Conservation (phyloP, 805 yeast genomes). For the Metschnikowia hibisci region DNA sequence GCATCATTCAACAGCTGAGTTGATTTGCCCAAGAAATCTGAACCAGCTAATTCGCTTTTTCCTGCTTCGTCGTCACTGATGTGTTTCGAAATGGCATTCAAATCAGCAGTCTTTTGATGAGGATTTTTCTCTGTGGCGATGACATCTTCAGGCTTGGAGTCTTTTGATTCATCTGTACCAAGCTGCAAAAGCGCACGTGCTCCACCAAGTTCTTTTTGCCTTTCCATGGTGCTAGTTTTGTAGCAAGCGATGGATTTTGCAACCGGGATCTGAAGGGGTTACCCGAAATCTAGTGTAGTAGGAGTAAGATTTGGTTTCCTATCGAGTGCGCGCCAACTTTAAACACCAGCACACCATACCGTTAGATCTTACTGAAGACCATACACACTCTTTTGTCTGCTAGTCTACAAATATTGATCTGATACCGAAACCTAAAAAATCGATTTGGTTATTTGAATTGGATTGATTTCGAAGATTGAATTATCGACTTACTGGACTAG, state of each 20-base stretch:
- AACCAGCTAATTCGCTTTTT: neutral
- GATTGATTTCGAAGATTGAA: too few relatives aligned
- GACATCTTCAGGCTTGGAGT: neutral
- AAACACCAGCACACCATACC: neutral
- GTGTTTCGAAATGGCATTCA: neutral
- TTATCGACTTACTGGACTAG: too few relatives aligned
- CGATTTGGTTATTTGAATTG: too few relatives aligned
- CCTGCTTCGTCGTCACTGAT: neutral
- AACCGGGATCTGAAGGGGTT: slow-evolving; percentile 19
- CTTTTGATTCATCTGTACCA: slow-evolving; percentile 26
- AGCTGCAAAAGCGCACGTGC: slow-evolving; percentile 43
- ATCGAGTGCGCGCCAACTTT: slow-evolving; percentile 1
- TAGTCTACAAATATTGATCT: neutral
- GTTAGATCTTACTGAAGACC: neutral
- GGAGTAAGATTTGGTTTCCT: slow-evolving; percentile 1
- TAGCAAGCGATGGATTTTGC: slow-evolving; percentile 11
- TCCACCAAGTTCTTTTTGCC: slow-evolving; percentile 42
- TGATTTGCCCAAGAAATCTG: slow-evolving; percentile 22
- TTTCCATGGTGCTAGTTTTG: slow-evolving; percentile 21
- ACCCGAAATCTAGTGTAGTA: slow-evolving; percentile 15
- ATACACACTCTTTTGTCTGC: neutral
- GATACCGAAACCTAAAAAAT: too few relatives aligned
- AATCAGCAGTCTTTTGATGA: neutral
- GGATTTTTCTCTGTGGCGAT: neutral
- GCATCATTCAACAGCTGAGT: slow-evolving; percentile 24